Conservation (phyloP, 257 asterid genomes). For the Solanum chaucha region DNA sequence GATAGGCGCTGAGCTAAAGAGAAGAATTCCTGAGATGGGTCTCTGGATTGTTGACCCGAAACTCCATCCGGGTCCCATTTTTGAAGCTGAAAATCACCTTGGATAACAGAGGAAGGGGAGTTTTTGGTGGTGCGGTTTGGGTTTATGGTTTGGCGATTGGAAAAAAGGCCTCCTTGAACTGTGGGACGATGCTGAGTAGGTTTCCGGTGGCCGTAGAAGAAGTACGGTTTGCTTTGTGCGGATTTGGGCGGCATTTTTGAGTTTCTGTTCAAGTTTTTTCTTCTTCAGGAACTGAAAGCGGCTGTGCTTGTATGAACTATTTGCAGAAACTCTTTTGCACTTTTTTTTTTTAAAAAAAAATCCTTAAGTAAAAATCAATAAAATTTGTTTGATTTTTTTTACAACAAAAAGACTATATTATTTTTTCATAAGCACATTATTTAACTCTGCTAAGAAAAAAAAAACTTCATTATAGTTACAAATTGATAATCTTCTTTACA, state of each 20-base stretch:
- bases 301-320: neutral
- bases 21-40: slow-evolving; percentile 70
- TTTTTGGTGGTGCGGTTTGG: slow-evolving; percentile 11
- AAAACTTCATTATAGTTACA: too few relatives aligned
- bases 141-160: slow-evolving; percentile 54
- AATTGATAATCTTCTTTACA: too few relatives aligned
- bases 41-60: slow-evolving; percentile 8
- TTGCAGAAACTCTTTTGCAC: too few relatives aligned
- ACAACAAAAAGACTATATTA: too few relatives aligned
- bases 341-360: too few relatives aligned
- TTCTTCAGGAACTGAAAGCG: neutral
- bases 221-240: slow-evolving; percentile 51
- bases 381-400: too few relatives aligned
- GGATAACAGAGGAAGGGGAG: slow-evolving; percentile 5
- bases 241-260: slow-evolving; percentile 42
- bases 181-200: slow-evolving; percentile 86
- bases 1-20: slow-evolving; percentile 55
- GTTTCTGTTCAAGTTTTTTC: neutral
- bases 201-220: slow-evolving; percentile 89
- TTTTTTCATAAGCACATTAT: too few relatives aligned
- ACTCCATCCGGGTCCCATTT: slow-evolving; percentile 71
- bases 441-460: too few relatives aligned
- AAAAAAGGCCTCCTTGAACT: slow-evolving; percentile 80
- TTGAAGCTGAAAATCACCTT: slow-evolving; percentile 56
- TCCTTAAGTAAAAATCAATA: too few relatives aligned